Base-by-base conservation (phyloP, 768 basidiomycete genomes). In the Termitomyces eurrhizus region DNA sequence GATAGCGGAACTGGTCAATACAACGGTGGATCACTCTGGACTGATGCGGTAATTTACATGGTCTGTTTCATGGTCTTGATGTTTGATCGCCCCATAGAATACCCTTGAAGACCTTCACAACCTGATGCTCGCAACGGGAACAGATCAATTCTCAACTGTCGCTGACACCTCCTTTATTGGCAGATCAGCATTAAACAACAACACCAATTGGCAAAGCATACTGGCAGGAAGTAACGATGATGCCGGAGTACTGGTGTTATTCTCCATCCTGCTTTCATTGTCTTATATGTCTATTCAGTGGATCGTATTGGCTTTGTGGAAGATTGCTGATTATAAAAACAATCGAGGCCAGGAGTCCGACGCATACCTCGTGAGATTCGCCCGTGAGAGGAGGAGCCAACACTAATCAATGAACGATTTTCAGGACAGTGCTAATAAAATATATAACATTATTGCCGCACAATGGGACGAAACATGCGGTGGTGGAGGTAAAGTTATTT, bases 251-350 rank as follows among this genome's bases (percentile, higher is more conserved):
- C 50, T 73, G 68, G 12, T 32, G 18, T 32, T 26, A 8, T 7
- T 24, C 21, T 41, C 37, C 14, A 33, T 57, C 39, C 32, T 35
- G 16, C 24, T 49, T 29, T 33, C 37, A 4, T 52, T 16, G 35
- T 39, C 48, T 33, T 33, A 55, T n/a, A 24, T 52, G 13, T 48
- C 59, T 50, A 35, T 26, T 50, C 32, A 85, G 83, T 86, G 84
- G 83, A 70, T 83, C 42, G 78, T 84, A 37, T 69, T 84, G n/a
- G 75, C 81, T 9, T 67, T 83, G 9, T 84, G 82, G 83, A 85
- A 83, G 69, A 80, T 85, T 8, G 78, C 73, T 0, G 83, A 86
- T 65, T 85, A 83, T 69, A 80, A 80, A 63, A 67, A 64, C 21
- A 68, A 69, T 18, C 72, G 77, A 52, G 80, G 80, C 29, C 62